Conservation (phyloP, 1,284 basidiomycete species). For the Boletus smithii region DNA sequence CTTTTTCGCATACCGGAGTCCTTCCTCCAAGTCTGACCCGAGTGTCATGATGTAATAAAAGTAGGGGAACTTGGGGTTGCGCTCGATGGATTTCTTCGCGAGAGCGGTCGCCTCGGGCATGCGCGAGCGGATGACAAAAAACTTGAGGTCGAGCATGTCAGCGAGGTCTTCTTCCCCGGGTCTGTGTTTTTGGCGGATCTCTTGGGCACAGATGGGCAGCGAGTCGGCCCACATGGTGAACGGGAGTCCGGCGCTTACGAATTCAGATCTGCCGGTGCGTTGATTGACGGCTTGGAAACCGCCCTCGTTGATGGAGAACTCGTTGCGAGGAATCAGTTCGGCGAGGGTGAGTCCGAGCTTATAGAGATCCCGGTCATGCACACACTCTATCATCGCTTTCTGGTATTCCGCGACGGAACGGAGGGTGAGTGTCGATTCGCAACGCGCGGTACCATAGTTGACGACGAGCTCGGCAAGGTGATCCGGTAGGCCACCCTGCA, state of each 20-base stretch:
- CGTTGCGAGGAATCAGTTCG: conserved; percentile 49
- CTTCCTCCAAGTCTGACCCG: conserved; percentile 36
- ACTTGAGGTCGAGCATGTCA: conserved; percentile 61
- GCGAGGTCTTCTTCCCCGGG: conserved; percentile 45
- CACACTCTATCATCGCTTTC: conserved; percentile 48
- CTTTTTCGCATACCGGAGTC: conserved; percentile 46
- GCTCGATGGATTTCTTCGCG: conserved; percentile 44
- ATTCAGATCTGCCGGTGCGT: conserved; percentile 39
- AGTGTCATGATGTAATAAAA: conserved; percentile 55
- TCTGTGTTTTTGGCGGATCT: conserved; percentile 43
- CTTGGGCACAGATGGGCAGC: conserved; percentile 52
- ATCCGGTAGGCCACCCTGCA: conserved; percentile 41
- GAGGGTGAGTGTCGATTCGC: conserved; percentile 46
- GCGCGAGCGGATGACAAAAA: conserved; percentile 43
- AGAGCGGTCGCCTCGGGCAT: conserved; percentile 43
- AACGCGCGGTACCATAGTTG: conserved; percentile 46
- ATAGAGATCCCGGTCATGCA: conserved; percentile 47
- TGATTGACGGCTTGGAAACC: conserved; percentile 45
- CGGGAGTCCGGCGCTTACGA: conserved; percentile 47
- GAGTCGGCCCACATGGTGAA: conserved; percentile 56
- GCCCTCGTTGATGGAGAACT: conserved; percentile 57
- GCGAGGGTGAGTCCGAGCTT: conserved; percentile 48
- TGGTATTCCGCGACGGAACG: conserved; percentile 43
- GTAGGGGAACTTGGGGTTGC: conserved; percentile 54
- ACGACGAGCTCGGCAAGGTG: conserved; percentile 46